phyloP scores from a whole-genome alignment of 2,329 filamentous ascomycete genomes.

The Nannizziopsis arthrosporioides region DNA sequence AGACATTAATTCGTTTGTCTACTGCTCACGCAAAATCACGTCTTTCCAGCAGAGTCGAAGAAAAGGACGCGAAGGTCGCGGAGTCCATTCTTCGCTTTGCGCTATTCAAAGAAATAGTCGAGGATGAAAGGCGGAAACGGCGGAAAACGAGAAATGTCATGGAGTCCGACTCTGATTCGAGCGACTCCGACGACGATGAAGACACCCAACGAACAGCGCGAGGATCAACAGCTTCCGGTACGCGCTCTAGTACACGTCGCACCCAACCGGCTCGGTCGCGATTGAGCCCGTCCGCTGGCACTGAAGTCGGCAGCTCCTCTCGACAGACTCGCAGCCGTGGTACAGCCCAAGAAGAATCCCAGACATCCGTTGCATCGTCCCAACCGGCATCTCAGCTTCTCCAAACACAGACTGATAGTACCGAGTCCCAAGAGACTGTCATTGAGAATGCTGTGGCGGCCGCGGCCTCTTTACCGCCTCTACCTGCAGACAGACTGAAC shows the following conservation, averaged over 20 bases:
- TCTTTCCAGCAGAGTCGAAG: slow-evolving; percentile 76
- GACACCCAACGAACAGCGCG: slow-evolving; percentile 16
- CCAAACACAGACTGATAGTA: slow-evolving; percentile 38
- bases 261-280: slow-evolving; percentile 22
- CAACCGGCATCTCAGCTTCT: slow-evolving; percentile 61
- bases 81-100: slow-evolving; percentile 88
- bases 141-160: slow-evolving; percentile 60
- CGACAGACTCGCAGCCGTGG: slow-evolving; percentile 30
- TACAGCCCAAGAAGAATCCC: slow-evolving; percentile 35
- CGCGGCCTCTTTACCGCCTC: slow-evolving; percentile 37
- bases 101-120: slow-evolving; percentile 88
- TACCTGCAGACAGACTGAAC: slow-evolving; percentile 52
- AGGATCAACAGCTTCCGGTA: slow-evolving; percentile 20
- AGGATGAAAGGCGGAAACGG: slow-evolving; percentile 67
- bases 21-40: slow-evolving; percentile 92
- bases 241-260: slow-evolving; percentile 24
- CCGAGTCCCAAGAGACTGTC: slow-evolving; percentile 10
- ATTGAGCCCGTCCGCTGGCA: slow-evolving; percentile 38
- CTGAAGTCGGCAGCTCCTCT: slow-evolving; percentile 30
- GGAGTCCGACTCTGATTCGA: slow-evolving; percentile 47
- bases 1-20: slow-evolving; percentile 94
- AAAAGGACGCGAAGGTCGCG: slow-evolving; percentile 75
- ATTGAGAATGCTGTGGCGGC: slow-evolving; percentile 8
- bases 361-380: slow-evolving; percentile 67
- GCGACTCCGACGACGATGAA: slow-evolving; percentile 29